phyloP scores from a whole-genome alignment of 106 monocot genomes.

The Allium cepa region DNA sequence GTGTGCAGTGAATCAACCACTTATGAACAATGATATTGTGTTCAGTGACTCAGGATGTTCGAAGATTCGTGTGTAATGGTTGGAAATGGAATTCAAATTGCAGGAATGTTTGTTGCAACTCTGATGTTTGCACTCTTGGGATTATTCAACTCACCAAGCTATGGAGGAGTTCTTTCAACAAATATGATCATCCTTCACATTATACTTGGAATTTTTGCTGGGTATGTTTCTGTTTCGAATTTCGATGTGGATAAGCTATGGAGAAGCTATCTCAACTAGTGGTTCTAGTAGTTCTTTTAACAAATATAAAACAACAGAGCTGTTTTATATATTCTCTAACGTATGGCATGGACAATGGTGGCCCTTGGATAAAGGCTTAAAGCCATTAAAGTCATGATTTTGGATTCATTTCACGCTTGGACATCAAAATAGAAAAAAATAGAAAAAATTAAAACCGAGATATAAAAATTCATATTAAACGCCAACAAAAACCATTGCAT shows the following conservation, averaged over 20 bases:
- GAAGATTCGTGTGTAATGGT: conserved; percentile 3
- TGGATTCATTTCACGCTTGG: too few relatives aligned
- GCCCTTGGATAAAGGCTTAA: too few relatives aligned
- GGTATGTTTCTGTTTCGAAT: not conserved
- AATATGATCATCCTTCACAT: not conserved
- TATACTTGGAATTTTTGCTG: not conserved
- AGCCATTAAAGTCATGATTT: too few relatives aligned
- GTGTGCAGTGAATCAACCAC: not conserved
- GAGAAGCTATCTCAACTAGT: too few relatives aligned
- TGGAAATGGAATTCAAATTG: conserved; percentile 9
- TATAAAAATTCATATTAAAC: too few relatives aligned
- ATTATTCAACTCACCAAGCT: not conserved
- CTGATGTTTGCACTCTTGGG: not conserved
- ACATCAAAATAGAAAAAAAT: too few relatives aligned
- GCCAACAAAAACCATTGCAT: too few relatives aligned
- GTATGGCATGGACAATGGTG: not conserved
- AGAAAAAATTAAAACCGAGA: too few relatives aligned
- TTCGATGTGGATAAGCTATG: not conserved
- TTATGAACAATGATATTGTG: not conserved
- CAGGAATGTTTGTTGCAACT: not conserved
- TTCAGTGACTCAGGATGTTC: not conserved
- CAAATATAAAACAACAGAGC: not conserved
- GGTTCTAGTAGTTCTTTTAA: not conserved
- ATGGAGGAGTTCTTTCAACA: not conserved
- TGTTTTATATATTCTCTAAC: not conserved